phyloP scores from a whole-genome alignment of 495 filamentous ascomycete genomes.

The Tuber brumale region DNA sequence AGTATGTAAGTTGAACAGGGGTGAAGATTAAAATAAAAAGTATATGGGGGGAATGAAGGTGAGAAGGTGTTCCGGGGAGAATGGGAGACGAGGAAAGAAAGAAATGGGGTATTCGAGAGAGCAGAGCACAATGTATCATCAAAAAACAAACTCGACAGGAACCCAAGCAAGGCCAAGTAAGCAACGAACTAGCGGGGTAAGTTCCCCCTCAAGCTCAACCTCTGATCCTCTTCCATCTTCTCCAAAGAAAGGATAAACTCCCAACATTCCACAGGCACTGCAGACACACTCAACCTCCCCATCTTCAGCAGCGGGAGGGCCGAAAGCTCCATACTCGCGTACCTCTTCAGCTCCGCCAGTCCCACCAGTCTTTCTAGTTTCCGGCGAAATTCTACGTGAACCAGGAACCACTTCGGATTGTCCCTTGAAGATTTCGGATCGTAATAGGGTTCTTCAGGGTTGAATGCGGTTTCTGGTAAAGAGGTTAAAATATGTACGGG shows the following conservation, averaged over 20 bases:
- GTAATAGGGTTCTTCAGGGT: slow-evolving; percentile 71
- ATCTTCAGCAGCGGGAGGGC: slow-evolving; percentile 78
- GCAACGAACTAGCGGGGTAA: not conserved
- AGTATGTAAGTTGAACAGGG: not conserved
- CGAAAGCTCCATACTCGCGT: slow-evolving; percentile 59
- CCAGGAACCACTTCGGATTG: slow-evolving; percentile 81
- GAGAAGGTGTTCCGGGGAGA: too few relatives aligned
- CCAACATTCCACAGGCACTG: slow-evolving; percentile 69
- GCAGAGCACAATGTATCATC: not conserved
- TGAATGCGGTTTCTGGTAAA: slow-evolving; percentile 66
- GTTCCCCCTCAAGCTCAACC: not conserved
- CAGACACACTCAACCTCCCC: slow-evolving; percentile 73
- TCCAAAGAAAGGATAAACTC: slow-evolving; percentile 62
- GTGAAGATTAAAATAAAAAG: not conserved
- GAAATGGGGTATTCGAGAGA: not conserved
- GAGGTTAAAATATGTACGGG: slow-evolving; percentile 27
- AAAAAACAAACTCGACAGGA: not conserved
- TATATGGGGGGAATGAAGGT: not conserved
- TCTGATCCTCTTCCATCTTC: slow-evolving; percentile 20
- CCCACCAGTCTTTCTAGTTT: slow-evolving; percentile 70
- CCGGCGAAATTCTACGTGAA: slow-evolving; percentile 75
- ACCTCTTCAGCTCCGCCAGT: slow-evolving; percentile 65
- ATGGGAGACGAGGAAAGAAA: not conserved
- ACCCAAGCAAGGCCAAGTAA: not conserved
- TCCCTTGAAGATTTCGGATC: slow-evolving; percentile 66